Base-by-base conservation (phyloP, 169 alveolate genomes). In the Eimeria brunetti region DNA sequence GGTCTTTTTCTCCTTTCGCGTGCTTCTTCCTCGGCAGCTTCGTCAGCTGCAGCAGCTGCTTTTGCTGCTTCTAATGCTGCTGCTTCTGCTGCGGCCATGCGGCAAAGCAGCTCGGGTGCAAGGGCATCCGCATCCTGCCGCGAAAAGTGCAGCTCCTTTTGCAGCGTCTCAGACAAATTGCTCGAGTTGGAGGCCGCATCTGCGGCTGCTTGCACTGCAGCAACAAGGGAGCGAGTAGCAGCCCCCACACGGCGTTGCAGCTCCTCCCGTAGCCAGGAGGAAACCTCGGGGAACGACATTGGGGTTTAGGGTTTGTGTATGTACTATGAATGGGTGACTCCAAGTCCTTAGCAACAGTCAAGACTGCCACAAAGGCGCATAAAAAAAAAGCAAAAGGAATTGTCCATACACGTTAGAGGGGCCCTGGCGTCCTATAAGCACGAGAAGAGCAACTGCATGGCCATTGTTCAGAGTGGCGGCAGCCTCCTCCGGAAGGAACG, bases 201-300 rank as follows among this genome's bases (percentile, higher is more conserved):
- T 85, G 80, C 91, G 36, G 91, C 91, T 30, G 89, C 89, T 49
- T 49, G 73, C 3, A 81, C 89, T 1, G 89, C 89, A 33, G 89
- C 89, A 53, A 81, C 89, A 22, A 81, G 89, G 44, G 89, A 81
- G 67, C 89, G 89, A 41, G 89, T 81, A 49, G 89, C 89, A 53
- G 89, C 89, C 27, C 89, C 89, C 41, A 81, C 89, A 24, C 89
- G 73, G 73, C 89, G 89, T 53, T 81, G 89, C 89, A 81, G 89
- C 33, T 81, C 89, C 75, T 81, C 89, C 89, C 89, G 89, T 56
- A 81, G 89, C 89, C 89, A 81, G 1, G 89, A 36, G 89, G 89
- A 46, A 14, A 81, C 89, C 49, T 81, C 75, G 20, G 71, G 38
- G 56, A 33, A 36, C 67, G 75, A 53, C 89, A 81, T 81, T 76